Percentiles rank a stretch among this genome's conserved stretches.
These are phyloP conservation scores for Nakataea oryzae DNA, from an alignment of 2,329 filamentous ascomycete genomes.

Conservation along the genomic window DNA sequence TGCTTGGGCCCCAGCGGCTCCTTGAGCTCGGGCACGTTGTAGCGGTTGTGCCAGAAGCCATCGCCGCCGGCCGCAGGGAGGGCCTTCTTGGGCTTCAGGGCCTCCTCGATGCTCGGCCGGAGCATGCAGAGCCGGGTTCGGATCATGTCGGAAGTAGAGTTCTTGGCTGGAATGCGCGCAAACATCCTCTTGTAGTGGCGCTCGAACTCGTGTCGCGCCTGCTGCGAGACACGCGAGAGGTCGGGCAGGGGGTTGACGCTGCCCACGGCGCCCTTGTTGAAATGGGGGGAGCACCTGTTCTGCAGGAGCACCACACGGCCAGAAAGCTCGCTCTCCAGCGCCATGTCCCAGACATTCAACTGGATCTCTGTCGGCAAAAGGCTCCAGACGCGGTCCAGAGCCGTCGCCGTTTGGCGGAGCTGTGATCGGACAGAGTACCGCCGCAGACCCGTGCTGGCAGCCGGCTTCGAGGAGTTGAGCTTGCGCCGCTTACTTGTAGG, in stretches of 20 bases:
- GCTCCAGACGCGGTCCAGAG: background rate
- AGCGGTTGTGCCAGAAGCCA: background rate
- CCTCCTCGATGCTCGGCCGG: background rate
- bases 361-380: background rate
- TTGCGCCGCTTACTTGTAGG: background rate
- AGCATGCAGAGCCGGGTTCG: background rate
- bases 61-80: background rate
- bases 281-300: background rate
- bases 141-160: background rate
- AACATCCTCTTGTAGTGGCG: conserved; percentile 4
- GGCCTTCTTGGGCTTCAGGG: background rate
- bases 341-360: background rate
- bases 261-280: background rate
- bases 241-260: background rate
- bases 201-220: background rate
- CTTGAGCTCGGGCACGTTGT: background rate
- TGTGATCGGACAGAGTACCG: background rate
- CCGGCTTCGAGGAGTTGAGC: background rate
- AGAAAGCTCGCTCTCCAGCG: background rate
- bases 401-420: background rate
- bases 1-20: background rate
- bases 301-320: background rate
- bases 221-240: background rate
- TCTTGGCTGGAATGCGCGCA: background rate
- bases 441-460: background rate